Base-by-base conservation (phyloP, 345 rosid species). In the Noccaea caerulescens region DNA sequence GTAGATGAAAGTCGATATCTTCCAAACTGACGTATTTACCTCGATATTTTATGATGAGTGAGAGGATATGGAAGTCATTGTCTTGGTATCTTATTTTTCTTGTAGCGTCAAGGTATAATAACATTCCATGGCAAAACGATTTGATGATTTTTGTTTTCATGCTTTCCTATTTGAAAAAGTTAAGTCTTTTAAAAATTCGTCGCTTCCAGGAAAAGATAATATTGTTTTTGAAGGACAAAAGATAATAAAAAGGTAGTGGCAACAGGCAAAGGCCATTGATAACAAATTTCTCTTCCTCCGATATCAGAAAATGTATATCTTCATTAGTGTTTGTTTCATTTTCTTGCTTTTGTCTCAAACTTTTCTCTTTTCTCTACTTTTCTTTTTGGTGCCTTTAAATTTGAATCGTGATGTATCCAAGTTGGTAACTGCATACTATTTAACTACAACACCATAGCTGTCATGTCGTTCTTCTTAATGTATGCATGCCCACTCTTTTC, bases 311-410 rank as follows among this genome's bases (percentile, higher is more conserved):
- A 55, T 20, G 54, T 18, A 51, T 0, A 41, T 51, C 8, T 71
- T 20, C 55, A 20, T 56, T 9, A 50, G 2, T 47, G 12, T 57
- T 46, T 49, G 41, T 75, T 60, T 53, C 44, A 36, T 34, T 68
- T 44, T 51, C 66, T 60, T 60, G 63, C 73, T 61, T 75, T 75
- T 61, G 64, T 74, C 74, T 61, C 59, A 53, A 68, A 27, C 64
- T 75, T 75, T 53, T 61, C 16, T 68, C 57, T 60, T 34, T 65
- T 50, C n/a, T 23, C 45, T 32, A 57, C 78, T 67, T 75, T 61
- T 44, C 62, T 43, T 54, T 61, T 53, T 43, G 53, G 51, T 74
- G 27, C 36, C 69, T 68, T 68, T 20, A 61, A 73, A 61, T 39
- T 75, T 68, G 69, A 75, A 68, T 37, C 14, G 37, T 69, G 52